These are phyloP conservation scores for Xylaria sp. DNA, from an alignment of 495 filamentous ascomycete genomes.

Conservation along the genomic window DNA sequence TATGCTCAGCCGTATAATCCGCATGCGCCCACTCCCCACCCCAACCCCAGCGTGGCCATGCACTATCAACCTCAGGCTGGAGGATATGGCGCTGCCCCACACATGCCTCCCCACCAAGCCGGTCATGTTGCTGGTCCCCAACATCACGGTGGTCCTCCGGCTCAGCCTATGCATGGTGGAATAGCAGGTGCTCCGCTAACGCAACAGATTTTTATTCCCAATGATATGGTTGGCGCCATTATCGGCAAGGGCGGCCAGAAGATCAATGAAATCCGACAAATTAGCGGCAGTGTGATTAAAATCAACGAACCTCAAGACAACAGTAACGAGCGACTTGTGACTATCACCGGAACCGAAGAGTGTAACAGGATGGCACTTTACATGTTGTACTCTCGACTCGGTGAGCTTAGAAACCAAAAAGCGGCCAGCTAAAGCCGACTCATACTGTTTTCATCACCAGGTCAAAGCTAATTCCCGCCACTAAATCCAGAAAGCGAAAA, in stretches of 20 bases:
- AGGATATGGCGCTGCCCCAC: slow-evolving; percentile 75
- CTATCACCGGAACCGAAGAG: slow-evolving; percentile 95
- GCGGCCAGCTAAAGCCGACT: slow-evolving; percentile 34
- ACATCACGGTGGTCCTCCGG: slow-evolving; percentile 64
- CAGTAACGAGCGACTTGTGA: slow-evolving; percentile 96
- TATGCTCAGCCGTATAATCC: slow-evolving; percentile 68
- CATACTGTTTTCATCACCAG: slow-evolving; percentile 22
- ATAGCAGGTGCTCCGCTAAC: slow-evolving; percentile 88
- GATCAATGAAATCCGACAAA: slow-evolving; percentile 98
- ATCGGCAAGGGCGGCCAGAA: slow-evolving; percentile 98
- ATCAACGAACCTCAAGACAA: slow-evolving; percentile 99
- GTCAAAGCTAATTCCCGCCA: slow-evolving; percentile 24
- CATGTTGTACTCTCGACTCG: slow-evolving; percentile 96
- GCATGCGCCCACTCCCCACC: slow-evolving; percentile 65
- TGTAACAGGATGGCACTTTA: slow-evolving; percentile 99
- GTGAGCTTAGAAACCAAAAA: slow-evolving; percentile 62
- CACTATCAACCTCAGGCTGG: slow-evolving; percentile 65
- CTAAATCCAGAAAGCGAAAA: slow-evolving; percentile 75
- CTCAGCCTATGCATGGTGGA: slow-evolving; percentile 72
- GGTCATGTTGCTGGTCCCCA: slow-evolving; percentile 61
- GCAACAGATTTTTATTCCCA: slow-evolving; percentile 98
- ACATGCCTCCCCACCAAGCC: slow-evolving; percentile 74
- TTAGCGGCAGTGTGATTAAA: slow-evolving; percentile 98
- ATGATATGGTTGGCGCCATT: slow-evolving; percentile 99
- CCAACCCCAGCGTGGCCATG: slow-evolving; percentile 71